Percentiles rank a stretch among this genome's conserved stretches.
phyloP scores from a whole-genome alignment of 2,329 filamentous ascomycete genomes.

The Phaeosphaeria sp. region DNA sequence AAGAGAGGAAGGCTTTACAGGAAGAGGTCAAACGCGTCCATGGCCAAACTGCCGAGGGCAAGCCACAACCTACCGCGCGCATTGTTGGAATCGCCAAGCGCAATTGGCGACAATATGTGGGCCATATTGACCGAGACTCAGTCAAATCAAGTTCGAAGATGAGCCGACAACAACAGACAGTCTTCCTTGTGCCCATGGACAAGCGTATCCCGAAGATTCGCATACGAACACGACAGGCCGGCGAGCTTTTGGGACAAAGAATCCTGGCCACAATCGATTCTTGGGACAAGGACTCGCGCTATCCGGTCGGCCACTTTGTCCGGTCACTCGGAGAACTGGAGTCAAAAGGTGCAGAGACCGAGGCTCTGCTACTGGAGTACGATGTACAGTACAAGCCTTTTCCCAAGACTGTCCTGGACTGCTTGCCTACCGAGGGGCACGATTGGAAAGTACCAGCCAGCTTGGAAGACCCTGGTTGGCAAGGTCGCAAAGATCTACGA shows the following conservation, averaged over 20 bases:
- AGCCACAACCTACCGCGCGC: constrained; percentile 86
- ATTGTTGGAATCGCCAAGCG: constrained; percentile 93
- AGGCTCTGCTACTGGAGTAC: constrained; percentile 91
- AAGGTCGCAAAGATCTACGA: constrained; percentile 81
- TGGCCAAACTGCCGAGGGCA: constrained; percentile 75
- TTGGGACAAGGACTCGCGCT: constrained; percentile 92
- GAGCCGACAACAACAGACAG: constrained; percentile 85
- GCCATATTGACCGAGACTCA: constrained; percentile 88
- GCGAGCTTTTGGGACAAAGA: constrained; percentile 87
- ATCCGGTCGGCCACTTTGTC: constrained; percentile 92
- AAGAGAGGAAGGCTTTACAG: constrained; percentile 84
- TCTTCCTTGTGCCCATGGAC: constrained; percentile 97
- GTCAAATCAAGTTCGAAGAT: constrained; percentile 75
- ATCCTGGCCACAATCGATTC: constrained; percentile 92
- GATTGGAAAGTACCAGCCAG: constrained; percentile 90
- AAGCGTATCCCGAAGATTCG: constrained; percentile 97
- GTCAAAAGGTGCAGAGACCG: constrained; percentile 96
- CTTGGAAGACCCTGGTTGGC: constrained; percentile 84
- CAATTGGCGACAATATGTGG: constrained; percentile 98
- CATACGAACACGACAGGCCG: constrained; percentile 87
- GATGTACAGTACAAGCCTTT: constrained; percentile 98
- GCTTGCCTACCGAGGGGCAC: constrained; percentile 87
- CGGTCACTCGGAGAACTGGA: constrained; percentile 92
- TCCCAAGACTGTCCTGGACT: constrained; percentile 93
- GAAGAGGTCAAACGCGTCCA: constrained; percentile 91